Percentiles rank a stretch among this genome's conserved stretches.
Evolutionary conservation across 75 land plant species (phyloP).

Genomic region (Pinus taeda): DNA sequence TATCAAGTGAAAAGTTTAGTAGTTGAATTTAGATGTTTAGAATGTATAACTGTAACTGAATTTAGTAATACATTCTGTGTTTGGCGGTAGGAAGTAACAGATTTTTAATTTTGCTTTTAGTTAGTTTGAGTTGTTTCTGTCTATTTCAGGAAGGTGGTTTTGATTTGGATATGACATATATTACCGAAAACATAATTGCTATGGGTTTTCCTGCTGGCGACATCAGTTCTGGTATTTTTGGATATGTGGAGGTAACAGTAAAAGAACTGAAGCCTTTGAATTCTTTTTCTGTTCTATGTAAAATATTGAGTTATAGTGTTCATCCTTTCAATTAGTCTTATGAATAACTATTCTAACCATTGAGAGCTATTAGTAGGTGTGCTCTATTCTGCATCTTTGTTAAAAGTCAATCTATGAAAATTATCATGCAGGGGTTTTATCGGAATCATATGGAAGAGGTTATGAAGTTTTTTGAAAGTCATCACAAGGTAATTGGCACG

Average conservation of each 20-base stretch:
- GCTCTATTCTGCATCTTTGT: background rate
- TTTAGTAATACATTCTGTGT: too few relatives aligned
- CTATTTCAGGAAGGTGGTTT: conserved; percentile 90
- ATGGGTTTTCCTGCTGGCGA: conserved; percentile 99
- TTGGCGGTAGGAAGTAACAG: too few relatives aligned
- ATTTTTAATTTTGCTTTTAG: background rate
- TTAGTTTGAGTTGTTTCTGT: background rate
- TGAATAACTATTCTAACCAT: background rate
- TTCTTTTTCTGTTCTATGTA: background rate
- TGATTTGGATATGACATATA: conserved; percentile 99
- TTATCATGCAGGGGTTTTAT: conserved; percentile 77
- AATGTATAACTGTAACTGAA: too few relatives aligned
- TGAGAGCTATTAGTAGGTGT: conserved; percentile 6
- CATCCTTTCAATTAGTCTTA: background rate
- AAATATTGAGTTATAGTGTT: background rate
- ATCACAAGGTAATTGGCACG: conserved; percentile 71
- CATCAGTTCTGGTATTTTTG: conserved; percentile 95
- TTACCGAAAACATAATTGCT: conserved; percentile 97
- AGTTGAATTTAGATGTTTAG: too few relatives aligned
- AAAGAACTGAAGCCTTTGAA: background rate
- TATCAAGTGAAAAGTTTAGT: too few relatives aligned
- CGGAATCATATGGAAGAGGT: conserved; percentile 99
- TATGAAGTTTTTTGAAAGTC: conserved; percentile 83
- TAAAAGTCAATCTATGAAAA: background rate
- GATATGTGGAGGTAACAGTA: conserved; percentile 85